Evolutionary conservation across 1,139 yeast species (phyloP), one percentile per base, ranked within the genome.

Genomic region (Protomyces arabidopsidicola): DNA sequence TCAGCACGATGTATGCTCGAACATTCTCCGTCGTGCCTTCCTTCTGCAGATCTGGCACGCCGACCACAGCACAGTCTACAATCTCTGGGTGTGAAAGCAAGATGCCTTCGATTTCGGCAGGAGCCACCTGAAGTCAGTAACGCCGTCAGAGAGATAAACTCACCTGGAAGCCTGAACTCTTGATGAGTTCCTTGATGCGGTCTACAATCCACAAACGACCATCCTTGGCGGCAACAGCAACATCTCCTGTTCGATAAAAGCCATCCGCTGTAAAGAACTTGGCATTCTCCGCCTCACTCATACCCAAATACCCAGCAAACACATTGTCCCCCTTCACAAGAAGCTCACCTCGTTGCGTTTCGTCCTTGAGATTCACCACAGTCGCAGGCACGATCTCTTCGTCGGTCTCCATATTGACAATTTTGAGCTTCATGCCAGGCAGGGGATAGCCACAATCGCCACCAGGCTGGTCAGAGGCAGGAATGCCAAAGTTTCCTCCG

Each of bases 191-290:
- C 75, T 85, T 85, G 42, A 84, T 87, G 66, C 90, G 77, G 71
- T 85, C 90, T 67, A 85, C 78, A 60, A 85, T 83, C 65, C 70
- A 75, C 6, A 85, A 71, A 66, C 85, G 77, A 24, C 86, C 86
- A 45, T 77, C 76, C 2, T 69, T 69, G 45, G 77, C 81, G 61
- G 85, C 74, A 60, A 74, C 75, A 2, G 85, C 88, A 68, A 85
- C 81, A 74, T 88, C 96, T 57, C 96, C 96, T 5, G 95, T 88
- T 53, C 80, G 77, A 75, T 86, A 84, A 90, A 91, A 88, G 3
- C 88, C 88, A 38, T 86, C 87, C 27, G 77, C 72, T 66, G 84
- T 84, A 53, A 85, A 71, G 1, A 83, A 77, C 42, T 77, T 78
- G 14, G 70, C 72, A 2, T 79, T 78, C 0, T 87, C 83, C 45